These are phyloP conservation scores for Radiomyces spectabilis DNA, from an alignment of 192 early-diverging fungal genomes.

Conservation along the genomic window DNA sequence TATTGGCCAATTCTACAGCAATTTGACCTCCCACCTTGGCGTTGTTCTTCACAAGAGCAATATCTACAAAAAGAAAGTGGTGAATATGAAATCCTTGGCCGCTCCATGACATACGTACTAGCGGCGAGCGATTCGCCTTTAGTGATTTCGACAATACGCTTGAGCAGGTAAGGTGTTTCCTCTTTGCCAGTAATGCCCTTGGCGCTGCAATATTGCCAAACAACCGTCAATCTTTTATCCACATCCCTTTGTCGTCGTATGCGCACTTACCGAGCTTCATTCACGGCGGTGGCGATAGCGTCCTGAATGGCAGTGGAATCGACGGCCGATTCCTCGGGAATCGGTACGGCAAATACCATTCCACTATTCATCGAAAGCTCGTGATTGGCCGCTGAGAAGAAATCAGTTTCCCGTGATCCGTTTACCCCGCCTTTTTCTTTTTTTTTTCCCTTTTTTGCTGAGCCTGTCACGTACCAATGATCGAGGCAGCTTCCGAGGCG, in stretches of 20 bases:
- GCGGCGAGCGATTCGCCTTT: slow-evolving; percentile 69
- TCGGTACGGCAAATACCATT: slow-evolving; percentile 84
- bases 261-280: slow-evolving; percentile 55
- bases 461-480: slow-evolving; percentile 52
- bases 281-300: slow-evolving; percentile 65
- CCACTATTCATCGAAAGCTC: slow-evolving; percentile 68
- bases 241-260: too few relatives aligned
- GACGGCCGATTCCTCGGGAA: slow-evolving; percentile 61
- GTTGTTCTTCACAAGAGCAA: slow-evolving; percentile 90
- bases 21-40: slow-evolving; percentile 77
- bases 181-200: slow-evolving; percentile 76
- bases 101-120: too few relatives aligned
- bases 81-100: too few relatives aligned
- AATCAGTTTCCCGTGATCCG: neutral
- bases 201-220: too few relatives aligned
- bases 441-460: too few relatives aligned
- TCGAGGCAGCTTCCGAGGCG: slow-evolving; percentile 40
- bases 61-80: slow-evolving; percentile 45
- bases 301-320: slow-evolving; percentile 53
- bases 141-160: slow-evolving; percentile 77
- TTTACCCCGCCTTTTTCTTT: too few relatives aligned
- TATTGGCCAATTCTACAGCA: slow-evolving; percentile 44
- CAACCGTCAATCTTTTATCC: too few relatives aligned
- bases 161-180: slow-evolving; percentile 89
- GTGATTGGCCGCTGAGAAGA: slow-evolving; percentile 42